Evolutionary conservation across 345 rosid species (phyloP), one percentile per base, ranked within the genome.

Genomic region (Tarenaya hassleriana): DNA sequence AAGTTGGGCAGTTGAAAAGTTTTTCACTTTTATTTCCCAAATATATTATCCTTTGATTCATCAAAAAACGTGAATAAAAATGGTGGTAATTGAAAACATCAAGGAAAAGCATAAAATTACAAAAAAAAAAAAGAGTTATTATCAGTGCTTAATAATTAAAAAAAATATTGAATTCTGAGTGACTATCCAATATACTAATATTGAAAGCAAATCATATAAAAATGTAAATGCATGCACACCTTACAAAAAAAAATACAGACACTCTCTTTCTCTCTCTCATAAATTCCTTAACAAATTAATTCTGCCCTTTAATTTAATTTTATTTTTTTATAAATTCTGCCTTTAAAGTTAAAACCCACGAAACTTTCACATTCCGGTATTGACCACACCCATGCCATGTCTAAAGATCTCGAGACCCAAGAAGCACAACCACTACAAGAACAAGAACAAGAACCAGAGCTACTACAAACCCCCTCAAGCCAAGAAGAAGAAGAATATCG

Each of bases 371-470:
- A 58, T 16, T 59, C 53, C 46, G 17, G 35, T 46, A 58, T 37
- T 34, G 62, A 37, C 34, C 17, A 58, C 55, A 48, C n/a, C 16
- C 63, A 50, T 37, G 57, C 69, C 58, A 64, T 65, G 69, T 65
- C 69, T 39, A 65, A 58, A 54, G 38, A 57, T 58, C 64, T 52
- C 59, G 38, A 65, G 31, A 42, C 60, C 64, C 54, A 3, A 38
- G 69, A 58, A 51, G 54, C 38, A 58, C 54, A 34, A 47, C 48
- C 33, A 5, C 27, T 7, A 43, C 48, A 15, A 52, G 59, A 63
- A 51, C 49, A 55, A 13, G 48, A 32, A 32, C 29, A 24, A 24
- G 29, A 24, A 2, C 5, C 29, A 24, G 29, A 24, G 5, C 29
- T 24, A 24, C 5, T 24, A 24, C 29, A 24, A 24, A 24, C 2